These are phyloP conservation scores for Sugiyamaella castrensis DNA, from an alignment of 1,139 yeast genomes.

Conservation along the genomic window DNA sequence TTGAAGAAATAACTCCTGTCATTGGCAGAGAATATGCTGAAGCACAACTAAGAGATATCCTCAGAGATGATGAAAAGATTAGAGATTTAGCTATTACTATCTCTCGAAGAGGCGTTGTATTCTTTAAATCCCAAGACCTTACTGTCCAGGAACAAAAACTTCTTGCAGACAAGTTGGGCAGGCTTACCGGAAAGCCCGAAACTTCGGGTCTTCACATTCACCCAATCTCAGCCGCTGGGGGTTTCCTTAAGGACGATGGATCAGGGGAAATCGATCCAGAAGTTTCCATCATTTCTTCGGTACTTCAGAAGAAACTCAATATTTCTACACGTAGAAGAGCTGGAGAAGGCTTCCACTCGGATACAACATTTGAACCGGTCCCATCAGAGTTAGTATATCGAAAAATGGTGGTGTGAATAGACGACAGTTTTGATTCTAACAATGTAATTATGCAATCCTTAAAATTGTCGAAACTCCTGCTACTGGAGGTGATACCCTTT, in stretches of 20 bases:
- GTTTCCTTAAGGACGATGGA: constrained; percentile 23
- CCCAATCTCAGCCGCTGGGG: constrained; percentile 35
- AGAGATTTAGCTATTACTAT: constrained; percentile 59
- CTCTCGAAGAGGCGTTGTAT: constrained; percentile 65
- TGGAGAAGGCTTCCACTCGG: constrained; percentile 44
- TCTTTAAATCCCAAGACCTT: constrained; percentile 63
- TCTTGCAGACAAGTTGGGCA: constrained; percentile 57
- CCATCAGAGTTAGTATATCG: constrained; percentile 38
- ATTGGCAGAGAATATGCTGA: constrained; percentile 34
- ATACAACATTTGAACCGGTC: constrained; percentile 46
- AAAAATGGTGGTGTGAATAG: no score
- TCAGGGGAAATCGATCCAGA: constrained; percentile 29
- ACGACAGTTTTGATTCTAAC: no score
- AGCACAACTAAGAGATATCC: constrained; percentile 44
- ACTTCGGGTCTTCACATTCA: constrained; percentile 57
- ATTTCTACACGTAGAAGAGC: constrained; percentile 20
- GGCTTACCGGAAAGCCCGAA: constrained; percentile 63
- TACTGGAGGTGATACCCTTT: constrained; percentile 48
- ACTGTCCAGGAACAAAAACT: constrained; percentile 51
- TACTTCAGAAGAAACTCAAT: constrained; percentile 25
- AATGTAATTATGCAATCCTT: constrained; percentile 41
- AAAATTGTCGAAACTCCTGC: constrained; percentile 44
- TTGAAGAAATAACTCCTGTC: constrained; percentile 31
- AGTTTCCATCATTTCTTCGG: constrained; percentile 28
- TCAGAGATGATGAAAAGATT: constrained; percentile 46